Percentiles rank a stretch among this genome's conserved stretches.
Conservation (phyloP, 768 basidiomycete species). For the Aureoboletus auriporus region DNA sequence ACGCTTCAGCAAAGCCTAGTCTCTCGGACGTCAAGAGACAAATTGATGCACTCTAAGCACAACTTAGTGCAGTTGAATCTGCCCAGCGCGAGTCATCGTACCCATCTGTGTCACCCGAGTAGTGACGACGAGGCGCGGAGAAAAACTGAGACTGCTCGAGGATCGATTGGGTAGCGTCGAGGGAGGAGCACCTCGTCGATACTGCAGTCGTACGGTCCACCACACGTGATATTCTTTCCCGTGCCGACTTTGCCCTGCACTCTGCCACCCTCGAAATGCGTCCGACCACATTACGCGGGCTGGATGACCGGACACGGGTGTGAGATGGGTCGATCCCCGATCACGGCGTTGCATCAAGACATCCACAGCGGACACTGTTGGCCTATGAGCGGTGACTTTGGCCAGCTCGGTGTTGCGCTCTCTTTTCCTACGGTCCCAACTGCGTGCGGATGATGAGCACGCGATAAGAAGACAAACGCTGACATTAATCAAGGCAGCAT, state of each 20-base stretch:
- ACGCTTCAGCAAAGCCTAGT: slow-evolving; percentile 41
- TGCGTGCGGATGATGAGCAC: slow-evolving; percentile 35
- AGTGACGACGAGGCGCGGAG: slow-evolving; percentile 56
- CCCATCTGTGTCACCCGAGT: slow-evolving; percentile 10
- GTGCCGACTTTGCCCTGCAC: slow-evolving; percentile 81
- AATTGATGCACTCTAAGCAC: slow-evolving; percentile 47
- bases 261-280: slow-evolving; percentile 73
- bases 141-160: slow-evolving; percentile 54
- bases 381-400: slow-evolving; percentile 78
- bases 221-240: slow-evolving; percentile 73
- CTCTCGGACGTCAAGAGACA: slow-evolving; percentile 53
- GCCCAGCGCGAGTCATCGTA: slow-evolving; percentile 16
- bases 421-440: slow-evolving; percentile 48
- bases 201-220: slow-evolving; percentile 62
- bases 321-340: slow-evolving; percentile 74
- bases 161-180: slow-evolving; percentile 60
- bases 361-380: slow-evolving; percentile 84
- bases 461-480: slow-evolving; percentile 34
- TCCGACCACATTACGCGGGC: slow-evolving; percentile 46
- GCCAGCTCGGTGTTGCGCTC: slow-evolving; percentile 81
- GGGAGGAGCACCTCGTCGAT: slow-evolving; percentile 69
- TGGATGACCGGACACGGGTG: slow-evolving; percentile 59
- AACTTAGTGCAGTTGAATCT: slow-evolving; percentile 31
- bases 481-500: too few species aligned
- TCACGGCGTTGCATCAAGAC: slow-evolving; percentile 86